Percentiles rank a stretch among this genome's conserved stretches.
These are phyloP conservation scores for Chalciporus sp. DNA, from an alignment of 1,284 basidiomycete species.

Conservation along the genomic window DNA sequence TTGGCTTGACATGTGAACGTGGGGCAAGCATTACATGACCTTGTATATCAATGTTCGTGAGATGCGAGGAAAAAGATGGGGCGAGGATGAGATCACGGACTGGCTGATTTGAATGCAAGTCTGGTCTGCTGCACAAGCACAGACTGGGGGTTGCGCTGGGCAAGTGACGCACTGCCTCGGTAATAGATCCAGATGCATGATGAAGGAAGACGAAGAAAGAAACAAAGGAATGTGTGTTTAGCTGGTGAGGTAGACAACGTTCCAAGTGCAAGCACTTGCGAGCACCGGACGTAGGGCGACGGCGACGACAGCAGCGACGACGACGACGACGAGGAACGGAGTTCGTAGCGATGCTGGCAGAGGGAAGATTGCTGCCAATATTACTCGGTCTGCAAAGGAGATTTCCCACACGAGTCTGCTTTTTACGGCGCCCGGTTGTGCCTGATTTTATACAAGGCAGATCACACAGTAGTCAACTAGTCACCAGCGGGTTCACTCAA, in stretches of 20 bases:
- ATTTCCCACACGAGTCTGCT: background rate
- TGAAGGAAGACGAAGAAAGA: constrained; percentile 33
- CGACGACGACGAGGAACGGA: background rate
- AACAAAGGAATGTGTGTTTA: constrained; percentile 38
- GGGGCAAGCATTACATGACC: constrained; percentile 59
- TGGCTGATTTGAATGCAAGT: constrained; percentile 60
- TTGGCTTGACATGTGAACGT: constrained; percentile 36
- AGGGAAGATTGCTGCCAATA: background rate
- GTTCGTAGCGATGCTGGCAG: background rate
- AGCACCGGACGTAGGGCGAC: background rate
- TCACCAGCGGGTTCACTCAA: too few species aligned
- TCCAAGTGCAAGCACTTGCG: constrained; percentile 1
- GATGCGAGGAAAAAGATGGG: constrained; percentile 7
- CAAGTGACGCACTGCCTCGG: constrained; percentile 48
- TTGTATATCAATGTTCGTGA: constrained; percentile 32
- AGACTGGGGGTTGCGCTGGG: constrained; percentile 44
- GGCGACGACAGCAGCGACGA: background rate
- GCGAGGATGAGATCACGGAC: constrained; percentile 40
- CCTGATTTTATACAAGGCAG: background rate
- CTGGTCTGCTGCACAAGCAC: constrained; percentile 56
- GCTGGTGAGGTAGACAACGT: constrained; percentile 9
- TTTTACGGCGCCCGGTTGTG: background rate
- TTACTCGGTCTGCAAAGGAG: background rate
- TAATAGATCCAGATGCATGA: constrained; percentile 57
- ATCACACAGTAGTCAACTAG: too few species aligned